Percentiles rank a stretch among this genome's conserved stretches.
Evolutionary conservation across 345 rosid species (phyloP).

Genomic region (Syzygium aqueum): DNA sequence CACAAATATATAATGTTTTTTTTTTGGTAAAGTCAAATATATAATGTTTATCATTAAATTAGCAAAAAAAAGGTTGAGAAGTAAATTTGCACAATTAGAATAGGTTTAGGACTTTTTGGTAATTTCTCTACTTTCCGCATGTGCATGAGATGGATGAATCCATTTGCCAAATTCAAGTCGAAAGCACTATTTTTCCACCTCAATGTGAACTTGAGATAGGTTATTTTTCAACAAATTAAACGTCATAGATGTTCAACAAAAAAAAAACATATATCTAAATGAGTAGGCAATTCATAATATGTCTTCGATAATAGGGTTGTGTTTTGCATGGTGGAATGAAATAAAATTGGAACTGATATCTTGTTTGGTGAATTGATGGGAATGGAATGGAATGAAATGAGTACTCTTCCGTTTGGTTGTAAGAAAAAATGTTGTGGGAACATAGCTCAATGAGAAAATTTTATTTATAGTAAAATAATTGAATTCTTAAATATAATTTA

Average conservation of each 20-base stretch:
- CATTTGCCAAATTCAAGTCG: fast-evolving
- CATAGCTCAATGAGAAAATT: background rate
- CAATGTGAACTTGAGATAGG: fast-evolving
- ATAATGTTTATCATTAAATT: no score
- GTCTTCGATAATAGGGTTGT: fast-evolving
- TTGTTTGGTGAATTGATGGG: no score
- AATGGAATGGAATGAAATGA: background rate
- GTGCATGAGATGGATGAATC: fast-evolving
- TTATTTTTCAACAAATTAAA: fast-evolving
- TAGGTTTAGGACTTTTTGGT: no score
- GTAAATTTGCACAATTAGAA: no score
- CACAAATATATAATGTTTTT: no score
- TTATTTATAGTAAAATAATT: no score
- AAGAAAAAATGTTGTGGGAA: fast-evolving
- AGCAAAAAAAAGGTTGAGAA: no score
- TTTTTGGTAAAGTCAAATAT: no score
- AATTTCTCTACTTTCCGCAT: background rate
- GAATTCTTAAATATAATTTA: background rate
- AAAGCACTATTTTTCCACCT: background rate
- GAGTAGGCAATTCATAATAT: background rate
- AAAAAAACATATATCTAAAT: background rate
- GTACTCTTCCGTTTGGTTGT: background rate
- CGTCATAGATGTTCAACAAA: fast-evolving
- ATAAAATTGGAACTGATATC: background rate
- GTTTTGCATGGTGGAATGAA: background rate